Evolutionary conservation across 371 early-diverging fungal genomes (phyloP).

Genomic region (Mortierella sp.): DNA sequence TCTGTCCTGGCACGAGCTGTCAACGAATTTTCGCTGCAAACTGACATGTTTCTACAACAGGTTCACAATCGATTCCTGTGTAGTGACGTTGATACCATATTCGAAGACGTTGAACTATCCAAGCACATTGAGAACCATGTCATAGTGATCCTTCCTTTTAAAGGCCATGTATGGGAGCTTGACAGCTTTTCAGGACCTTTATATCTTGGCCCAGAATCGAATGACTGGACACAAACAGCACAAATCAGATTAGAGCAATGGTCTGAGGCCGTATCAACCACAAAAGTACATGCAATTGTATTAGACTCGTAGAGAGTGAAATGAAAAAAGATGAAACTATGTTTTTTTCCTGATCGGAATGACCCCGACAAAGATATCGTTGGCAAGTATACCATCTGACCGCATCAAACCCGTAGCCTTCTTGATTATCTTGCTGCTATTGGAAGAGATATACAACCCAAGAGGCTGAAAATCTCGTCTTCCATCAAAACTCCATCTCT

Average conservation of each 20-base stretch:
- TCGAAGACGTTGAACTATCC: not conserved
- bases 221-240: not conserved
- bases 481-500: constrained; percentile 70
- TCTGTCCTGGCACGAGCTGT: not conserved
- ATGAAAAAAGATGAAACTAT: too few species aligned
- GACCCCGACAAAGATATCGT: too few species aligned
- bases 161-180: not conserved
- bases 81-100: not conserved
- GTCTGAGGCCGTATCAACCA: not conserved
- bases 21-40: not conserved
- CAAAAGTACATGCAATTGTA: not conserved
- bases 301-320: too few species aligned
- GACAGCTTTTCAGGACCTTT: not conserved
- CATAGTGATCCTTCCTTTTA: not conserved
- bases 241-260: not conserved
- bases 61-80: not conserved
- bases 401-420: constrained; percentile 72
- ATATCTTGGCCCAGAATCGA: not conserved
- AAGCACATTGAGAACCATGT: not conserved
- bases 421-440: constrained; percentile 44
- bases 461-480: constrained; percentile 90
- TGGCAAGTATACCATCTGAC: constrained; percentile 83
- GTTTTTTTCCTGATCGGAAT: too few species aligned
- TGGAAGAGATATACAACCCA: constrained; percentile 70
- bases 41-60: not conserved